A percentile compares a stretch with the other conserved stretches of the same genome.
Conservation (phyloP, 2,329 filamentous ascomycete species). For the Alternaria gaisen region DNA sequence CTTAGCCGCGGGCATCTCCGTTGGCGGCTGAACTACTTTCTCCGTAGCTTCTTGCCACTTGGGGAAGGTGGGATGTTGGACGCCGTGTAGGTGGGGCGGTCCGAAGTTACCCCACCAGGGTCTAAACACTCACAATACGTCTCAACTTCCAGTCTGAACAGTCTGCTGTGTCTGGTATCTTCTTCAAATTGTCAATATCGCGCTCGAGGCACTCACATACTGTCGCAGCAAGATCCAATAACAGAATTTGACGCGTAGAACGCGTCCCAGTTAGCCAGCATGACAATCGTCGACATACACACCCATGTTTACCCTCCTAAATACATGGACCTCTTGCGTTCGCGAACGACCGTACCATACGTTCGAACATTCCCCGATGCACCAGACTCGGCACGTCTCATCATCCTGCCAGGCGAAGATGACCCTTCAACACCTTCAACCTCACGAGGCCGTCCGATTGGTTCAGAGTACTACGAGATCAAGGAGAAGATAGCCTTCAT, state of each 20-base stretch:
- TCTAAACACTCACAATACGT: slow-evolving; percentile 21
- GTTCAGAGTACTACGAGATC: slow-evolving; percentile 83
- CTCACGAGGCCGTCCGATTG: slow-evolving; percentile 81
- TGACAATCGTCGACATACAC: slow-evolving; percentile 66
- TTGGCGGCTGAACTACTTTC: slow-evolving; percentile 1
- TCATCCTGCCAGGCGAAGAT: slow-evolving; percentile 69
- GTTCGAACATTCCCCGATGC: slow-evolving; percentile 70
- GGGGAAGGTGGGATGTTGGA: slow-evolving; percentile 45
- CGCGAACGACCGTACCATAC: slow-evolving; percentile 71
- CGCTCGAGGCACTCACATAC: background rate
- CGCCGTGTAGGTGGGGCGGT: slow-evolving; percentile 36
- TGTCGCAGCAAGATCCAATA: background rate
- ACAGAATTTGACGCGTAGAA: background rate
- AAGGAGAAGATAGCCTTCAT: slow-evolving; percentile 85
- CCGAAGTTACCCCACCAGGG: slow-evolving; percentile 32
- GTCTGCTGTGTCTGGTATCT: background rate
- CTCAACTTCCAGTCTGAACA: background rate
- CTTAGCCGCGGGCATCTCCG: slow-evolving; percentile 26
- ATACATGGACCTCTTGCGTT: slow-evolving; percentile 66
- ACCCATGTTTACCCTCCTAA: slow-evolving; percentile 70
- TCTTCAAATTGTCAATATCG: background rate
- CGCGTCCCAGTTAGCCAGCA: slow-evolving; percentile 23
- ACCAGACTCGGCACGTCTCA: slow-evolving; percentile 66
- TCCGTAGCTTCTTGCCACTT: slow-evolving; percentile 30
- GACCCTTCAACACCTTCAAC: slow-evolving; percentile 59